These are phyloP conservation scores for Flaveria sonorensis DNA, from an alignment of 129 eudicot species.

Conservation along the genomic window DNA sequence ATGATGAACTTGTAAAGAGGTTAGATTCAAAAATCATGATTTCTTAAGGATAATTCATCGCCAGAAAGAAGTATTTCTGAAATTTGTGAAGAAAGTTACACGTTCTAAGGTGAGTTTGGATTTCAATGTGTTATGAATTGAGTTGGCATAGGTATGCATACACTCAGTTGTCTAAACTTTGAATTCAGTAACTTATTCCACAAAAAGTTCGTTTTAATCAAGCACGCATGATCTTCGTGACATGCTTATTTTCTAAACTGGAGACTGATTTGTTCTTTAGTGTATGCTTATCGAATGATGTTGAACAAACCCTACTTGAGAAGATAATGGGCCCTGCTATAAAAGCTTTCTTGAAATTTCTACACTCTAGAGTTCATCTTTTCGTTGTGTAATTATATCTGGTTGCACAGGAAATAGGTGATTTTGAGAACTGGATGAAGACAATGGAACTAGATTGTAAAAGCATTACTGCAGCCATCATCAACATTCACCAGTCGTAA, in stretches of 20 bases:
- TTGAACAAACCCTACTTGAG: not conserved
- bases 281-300: too few relatives aligned
- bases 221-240: not conserved
- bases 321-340: not conserved
- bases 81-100: conserved; percentile 15
- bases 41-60: not conserved
- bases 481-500: conserved; percentile 72
- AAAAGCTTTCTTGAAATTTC: not conserved
- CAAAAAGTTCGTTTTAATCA: not conserved
- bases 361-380: not conserved
- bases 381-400: conserved; percentile 6
- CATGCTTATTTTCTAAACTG: not conserved
- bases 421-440: conserved; percentile 99
- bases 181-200: not conserved
- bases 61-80: not conserved
- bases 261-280: not conserved
- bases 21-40: not conserved
- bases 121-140: not conserved
- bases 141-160: not conserved
- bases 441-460: conserved; percentile 95
- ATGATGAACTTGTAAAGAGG: not conserved
- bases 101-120: not conserved
- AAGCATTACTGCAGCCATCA: conserved; percentile 78
- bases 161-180: not conserved
- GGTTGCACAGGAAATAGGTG: conserved; percentile 81